Evolutionary conservation across 2,329 filamentous ascomycete genomes (phyloP).

Genomic region (Camillea tinctor): DNA sequence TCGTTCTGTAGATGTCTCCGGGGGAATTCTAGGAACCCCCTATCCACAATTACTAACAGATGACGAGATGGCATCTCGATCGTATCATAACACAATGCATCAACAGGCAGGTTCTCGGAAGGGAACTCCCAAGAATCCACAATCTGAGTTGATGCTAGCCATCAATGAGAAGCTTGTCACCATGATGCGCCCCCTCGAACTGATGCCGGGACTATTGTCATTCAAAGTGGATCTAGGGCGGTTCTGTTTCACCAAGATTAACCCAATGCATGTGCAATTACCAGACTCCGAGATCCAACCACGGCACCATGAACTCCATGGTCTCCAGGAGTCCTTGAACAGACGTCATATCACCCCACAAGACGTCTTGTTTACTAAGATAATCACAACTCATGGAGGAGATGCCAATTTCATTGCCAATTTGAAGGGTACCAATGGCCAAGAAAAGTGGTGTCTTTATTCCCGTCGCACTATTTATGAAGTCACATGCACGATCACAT

Average conservation of each 20-base stretch:
- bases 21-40: neutral
- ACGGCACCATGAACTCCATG: neutral
- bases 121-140: slow-evolving; percentile 1
- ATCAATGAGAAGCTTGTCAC: slow-evolving; percentile 11
- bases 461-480: slow-evolving; percentile 23
- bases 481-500: slow-evolving; percentile 16
- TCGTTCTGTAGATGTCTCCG: neutral
- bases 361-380: slow-evolving; percentile 13
- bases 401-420: slow-evolving; percentile 25
- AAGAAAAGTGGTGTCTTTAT: slow-evolving; percentile 11
- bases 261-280: slow-evolving; percentile 1
- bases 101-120: slow-evolving; percentile 16
- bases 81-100: slow-evolving; percentile 15
- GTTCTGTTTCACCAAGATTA: slow-evolving; percentile 15
- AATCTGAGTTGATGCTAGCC: slow-evolving; percentile 9
- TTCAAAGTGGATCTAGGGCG: slow-evolving; percentile 19
- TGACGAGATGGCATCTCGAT: slow-evolving; percentile 5
- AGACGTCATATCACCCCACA: slow-evolving; percentile 2
- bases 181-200: slow-evolving; percentile 9
- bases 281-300: neutral
- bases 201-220: slow-evolving; percentile 11
- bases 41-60: slow-evolving; percentile 1
- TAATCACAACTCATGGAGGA: slow-evolving; percentile 17
- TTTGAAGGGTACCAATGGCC: slow-evolving; percentile 9
- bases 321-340: slow-evolving; percentile 11